Base-by-base conservation (phyloP, 768 basidiomycete species). In the Dioszegia crocea region DNA sequence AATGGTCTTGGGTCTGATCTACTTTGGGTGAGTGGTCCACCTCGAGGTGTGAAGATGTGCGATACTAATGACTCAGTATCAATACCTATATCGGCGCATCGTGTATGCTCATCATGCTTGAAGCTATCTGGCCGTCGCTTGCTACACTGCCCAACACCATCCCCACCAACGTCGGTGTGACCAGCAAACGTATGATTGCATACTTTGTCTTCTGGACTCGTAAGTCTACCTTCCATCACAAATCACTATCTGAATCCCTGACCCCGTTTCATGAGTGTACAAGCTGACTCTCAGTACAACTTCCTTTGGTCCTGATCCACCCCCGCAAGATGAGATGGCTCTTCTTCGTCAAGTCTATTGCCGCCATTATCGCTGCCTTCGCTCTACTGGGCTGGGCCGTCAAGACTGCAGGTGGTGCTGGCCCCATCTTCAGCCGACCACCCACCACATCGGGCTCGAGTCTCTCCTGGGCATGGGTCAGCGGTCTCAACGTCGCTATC, bases 321-420 rank as follows among this genome's bases (percentile, higher is more conserved):
- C 89, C 89, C 0, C 86, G 89, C 62, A 83, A 82, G 65, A 86
- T 93, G 56, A 83, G 86, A 47, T 84, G 84, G 77, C 78, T 91
- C 29, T 93, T 91, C 80, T 77, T 85, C 43, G 78, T 82, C 58
- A 91, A 91, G 74, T 76, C 79, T 1, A 76, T 85, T 45, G 67
- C 86, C 33, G 87, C 87, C 9, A 85, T 87, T 9, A 77, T 81
- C 21, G 82, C 85, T 2, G 86, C 84, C 80, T 64, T 90, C 40
- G 80, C 84, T 10, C 87, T 90, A 66, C 78, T 91, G 59, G 86
- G 88, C 29, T 91, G 89, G 88, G 84, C 88, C 2, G 82, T 85
- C 61, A 84, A 83, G 65, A 85, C 83, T 0, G 79, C 84, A 21
- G 76, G 71, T 9, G 75, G 11, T 79, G 79, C n/a, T 19, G 79